Conservation (phyloP, 805 yeast genomes). For the Candida ficus region DNA sequence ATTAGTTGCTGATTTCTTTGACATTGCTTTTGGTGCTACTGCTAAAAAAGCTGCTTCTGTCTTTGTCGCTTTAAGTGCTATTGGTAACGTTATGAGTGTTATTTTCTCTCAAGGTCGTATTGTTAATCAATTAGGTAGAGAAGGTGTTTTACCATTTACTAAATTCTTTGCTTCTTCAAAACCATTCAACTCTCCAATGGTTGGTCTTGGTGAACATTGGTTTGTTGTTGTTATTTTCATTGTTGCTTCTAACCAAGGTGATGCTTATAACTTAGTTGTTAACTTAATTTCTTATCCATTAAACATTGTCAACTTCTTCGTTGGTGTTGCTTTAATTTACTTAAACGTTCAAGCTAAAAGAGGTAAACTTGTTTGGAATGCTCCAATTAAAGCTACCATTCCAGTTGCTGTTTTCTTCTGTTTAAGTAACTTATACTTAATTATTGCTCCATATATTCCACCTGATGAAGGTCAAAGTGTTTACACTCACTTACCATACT, state of each 20-base stretch:
- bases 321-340: conserved; percentile 58
- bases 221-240: conserved; percentile 67
- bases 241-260: conserved; percentile 82
- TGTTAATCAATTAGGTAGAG: conserved; percentile 76
- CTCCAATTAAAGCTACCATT: conserved; percentile 62
- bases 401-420: conserved; percentile 62
- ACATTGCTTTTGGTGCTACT: conserved; percentile 58
- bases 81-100: conserved; percentile 79
- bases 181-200: conserved; percentile 70
- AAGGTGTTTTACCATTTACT: conserved; percentile 74
- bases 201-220: conserved; percentile 75
- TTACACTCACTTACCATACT: conserved; percentile 68
- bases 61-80: conserved; percentile 74
- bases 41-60: conserved; percentile 74
- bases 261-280: conserved; percentile 76
- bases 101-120: conserved; percentile 79
- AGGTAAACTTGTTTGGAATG: conserved; percentile 58
- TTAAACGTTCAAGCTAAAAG: conserved; percentile 46
- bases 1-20: conserved; percentile 73
- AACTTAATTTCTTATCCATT: conserved; percentile 79
- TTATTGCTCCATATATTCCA: conserved; percentile 76
- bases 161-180: conserved; percentile 61
- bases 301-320: conserved; percentile 65
- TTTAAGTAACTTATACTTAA: conserved; percentile 59
- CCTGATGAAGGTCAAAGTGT: conserved; percentile 64